These are phyloP conservation scores for Trichoderma breve DNA, from an alignment of 2,329 filamentous ascomycete genomes.

Conservation along the genomic window DNA sequence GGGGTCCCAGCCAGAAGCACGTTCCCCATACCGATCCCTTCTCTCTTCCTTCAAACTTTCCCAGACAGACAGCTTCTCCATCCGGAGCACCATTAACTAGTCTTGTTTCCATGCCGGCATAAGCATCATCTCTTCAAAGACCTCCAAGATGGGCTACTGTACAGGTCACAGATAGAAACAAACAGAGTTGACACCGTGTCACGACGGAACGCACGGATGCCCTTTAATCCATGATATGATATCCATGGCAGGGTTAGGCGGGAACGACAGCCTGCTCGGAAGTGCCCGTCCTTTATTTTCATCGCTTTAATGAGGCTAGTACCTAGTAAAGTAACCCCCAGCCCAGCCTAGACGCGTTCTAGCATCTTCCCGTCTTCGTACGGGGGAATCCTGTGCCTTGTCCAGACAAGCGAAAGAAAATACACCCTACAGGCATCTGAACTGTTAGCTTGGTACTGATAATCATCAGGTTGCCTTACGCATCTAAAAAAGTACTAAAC, in stretches of 20 bases:
- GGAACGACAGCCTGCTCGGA: conserved; percentile 2
- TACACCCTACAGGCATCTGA: too few species aligned
- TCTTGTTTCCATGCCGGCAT: background rate
- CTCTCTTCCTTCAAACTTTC: background rate
- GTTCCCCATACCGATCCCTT: conserved; percentile 11
- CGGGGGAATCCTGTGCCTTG: background rate
- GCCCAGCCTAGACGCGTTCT: background rate
- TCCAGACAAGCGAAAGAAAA: background rate
- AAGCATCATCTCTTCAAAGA: background rate
- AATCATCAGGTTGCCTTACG: too few species aligned
- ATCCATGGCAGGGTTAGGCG: background rate
- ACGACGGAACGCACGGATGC: background rate
- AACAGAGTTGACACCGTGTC: background rate
- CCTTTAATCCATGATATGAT: background rate
- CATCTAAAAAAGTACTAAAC: too few species aligned
- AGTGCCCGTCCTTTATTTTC: conserved; percentile 7
- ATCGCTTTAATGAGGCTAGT: background rate
- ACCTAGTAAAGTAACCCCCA: background rate
- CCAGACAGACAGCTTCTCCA: background rate
- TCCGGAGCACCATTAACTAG: background rate
- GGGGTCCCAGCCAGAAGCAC: conserved; percentile 10
- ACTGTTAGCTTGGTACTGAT: too few species aligned
- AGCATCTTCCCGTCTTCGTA: background rate
- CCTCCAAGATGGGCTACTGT: background rate
- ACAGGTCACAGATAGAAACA: background rate